A percentile compares a stretch with the other conserved stretches of the same genome.
Conservation (phyloP, 306 rosid species). For the Ormosia semicastrata region DNA sequence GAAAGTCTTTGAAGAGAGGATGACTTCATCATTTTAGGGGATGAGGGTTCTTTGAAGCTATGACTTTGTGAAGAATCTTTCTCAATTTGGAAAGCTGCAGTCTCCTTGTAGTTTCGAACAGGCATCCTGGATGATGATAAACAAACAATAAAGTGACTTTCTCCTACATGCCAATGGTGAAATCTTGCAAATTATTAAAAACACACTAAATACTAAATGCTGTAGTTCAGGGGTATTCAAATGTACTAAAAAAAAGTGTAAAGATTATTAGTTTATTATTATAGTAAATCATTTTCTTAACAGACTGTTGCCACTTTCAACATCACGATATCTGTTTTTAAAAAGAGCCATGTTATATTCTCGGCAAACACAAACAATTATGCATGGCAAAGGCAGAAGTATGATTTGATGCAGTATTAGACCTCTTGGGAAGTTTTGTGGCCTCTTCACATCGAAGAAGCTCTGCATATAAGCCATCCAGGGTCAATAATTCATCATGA, state of each 20-base stretch:
- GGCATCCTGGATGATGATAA: slow-evolving; percentile 75
- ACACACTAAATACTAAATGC: slow-evolving; percentile 1
- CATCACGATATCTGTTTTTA: not conserved
- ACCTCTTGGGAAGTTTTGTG: slow-evolving; percentile 99
- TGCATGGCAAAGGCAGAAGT: slow-evolving; percentile 19
- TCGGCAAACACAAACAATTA: slow-evolving; percentile 1
- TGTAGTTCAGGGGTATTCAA: not conserved
- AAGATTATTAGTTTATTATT: slow-evolving; percentile 19
- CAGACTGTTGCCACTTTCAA: not conserved
- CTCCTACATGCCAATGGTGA: not conserved
- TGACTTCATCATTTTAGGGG: slow-evolving; percentile 93
- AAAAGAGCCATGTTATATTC: slow-evolving; percentile 3
- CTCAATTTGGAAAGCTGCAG: slow-evolving; percentile 90
- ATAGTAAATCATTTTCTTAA: not conserved
- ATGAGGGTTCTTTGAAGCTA: slow-evolving; percentile 88
- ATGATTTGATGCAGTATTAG: slow-evolving; percentile 26
- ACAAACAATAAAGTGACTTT: slow-evolving; percentile 1
- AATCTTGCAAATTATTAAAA: slow-evolving; percentile 1
- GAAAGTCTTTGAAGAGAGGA: slow-evolving; percentile 93
- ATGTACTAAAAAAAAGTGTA: not conserved
- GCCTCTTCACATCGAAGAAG: slow-evolving; percentile 98
- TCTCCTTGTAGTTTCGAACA: slow-evolving; percentile 81
- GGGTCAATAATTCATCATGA: slow-evolving; percentile 82
- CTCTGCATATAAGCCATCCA: slow-evolving; percentile 90
- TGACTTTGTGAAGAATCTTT: slow-evolving; percentile 91